A percentile compares a stretch with the other conserved stretches of the same genome.
phyloP scores from a whole-genome alignment of 352 stramenopile species.

The Phytophthora boehmeriae region DNA sequence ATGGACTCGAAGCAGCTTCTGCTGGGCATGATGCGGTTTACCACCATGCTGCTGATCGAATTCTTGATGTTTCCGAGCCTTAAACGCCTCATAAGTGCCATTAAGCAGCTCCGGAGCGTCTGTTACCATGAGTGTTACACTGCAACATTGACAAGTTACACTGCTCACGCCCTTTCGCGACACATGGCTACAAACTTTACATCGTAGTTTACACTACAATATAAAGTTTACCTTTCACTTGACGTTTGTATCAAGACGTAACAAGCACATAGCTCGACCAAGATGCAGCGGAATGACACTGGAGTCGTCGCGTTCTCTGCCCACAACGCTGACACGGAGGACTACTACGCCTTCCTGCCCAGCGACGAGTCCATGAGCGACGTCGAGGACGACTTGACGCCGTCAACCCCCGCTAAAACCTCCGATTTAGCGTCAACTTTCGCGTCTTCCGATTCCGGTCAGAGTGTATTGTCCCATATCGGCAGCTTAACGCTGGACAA shows the following conservation, averaged over 20 bases:
- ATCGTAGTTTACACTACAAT: too few relatives aligned
- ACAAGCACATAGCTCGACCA: too few relatives aligned
- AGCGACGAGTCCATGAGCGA: conserved; percentile 63
- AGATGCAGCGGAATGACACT: conserved; percentile 1
- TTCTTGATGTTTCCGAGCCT: conserved; percentile 16
- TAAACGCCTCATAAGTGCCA: conserved; percentile 34
- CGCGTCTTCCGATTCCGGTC: conserved; percentile 30
- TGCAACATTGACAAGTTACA: not conserved
- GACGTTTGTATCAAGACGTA: too few relatives aligned
- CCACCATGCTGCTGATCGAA: conserved; percentile 23
- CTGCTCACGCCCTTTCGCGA: conserved; percentile 20
- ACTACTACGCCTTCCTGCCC: conserved; percentile 66
- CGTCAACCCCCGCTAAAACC: conserved; percentile 6
- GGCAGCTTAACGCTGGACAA: conserved; percentile 14
- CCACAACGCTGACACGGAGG: conserved; percentile 40
- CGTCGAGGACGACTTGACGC: conserved; percentile 24
- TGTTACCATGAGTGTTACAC: not conserved
- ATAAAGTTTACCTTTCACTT: too few relatives aligned
- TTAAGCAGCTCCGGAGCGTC: not conserved
- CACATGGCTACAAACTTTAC: conserved; percentile 27
- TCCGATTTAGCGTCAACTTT: conserved; percentile 29
- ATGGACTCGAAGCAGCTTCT: conserved; percentile 35
- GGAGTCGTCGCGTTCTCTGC: conserved; percentile 34
- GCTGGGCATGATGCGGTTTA: conserved; percentile 8
- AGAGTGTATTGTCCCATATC: not conserved